Evolutionary conservation across 805 yeast species (phyloP), one percentile per base, ranked within the genome.

Genomic region (Pichia phayaonensis): DNA sequence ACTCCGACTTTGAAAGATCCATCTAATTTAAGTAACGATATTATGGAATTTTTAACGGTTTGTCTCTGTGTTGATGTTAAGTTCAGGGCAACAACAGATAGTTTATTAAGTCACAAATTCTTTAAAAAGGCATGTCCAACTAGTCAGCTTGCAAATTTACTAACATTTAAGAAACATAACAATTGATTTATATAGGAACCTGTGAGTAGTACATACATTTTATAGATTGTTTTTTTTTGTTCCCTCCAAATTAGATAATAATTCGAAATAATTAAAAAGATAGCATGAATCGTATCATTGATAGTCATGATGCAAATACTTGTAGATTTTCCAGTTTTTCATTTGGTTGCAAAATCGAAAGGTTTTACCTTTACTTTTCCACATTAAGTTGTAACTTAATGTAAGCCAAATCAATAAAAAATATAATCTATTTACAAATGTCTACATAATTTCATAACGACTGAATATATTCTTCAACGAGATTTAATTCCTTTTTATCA

Each of bases 1-100:
- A 94, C 98, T 0, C 99, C 99, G 22, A 83, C 83, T 58, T 73
- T 94, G 63, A 90, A 90, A 67, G 88, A 90, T 61, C 90, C 92
- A 2, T 89, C 83, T 49, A 59, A 73, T 39, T 72, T 94, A 53
- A 81, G 92, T 11, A 74, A 82, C 51, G 81, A 83, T 34, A 84
- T 95, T 52, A 89, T 87, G 72, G 81, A 86, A 63, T 94, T 94
- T 64, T 75, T 94, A 65, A 82, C 90, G 47, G 88, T 90, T 54
- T 90, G 98, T 71, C 73, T 94, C 24, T 89, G 97, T 69, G 98
- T 92, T 38, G 98, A 95, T 66, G 96, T 90, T 42, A 79, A 86
- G 60, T 85, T 84, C 62, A 79, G 99, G 59, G 98, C 98, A 1
- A 78, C 84, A 18, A 88, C 98, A 7, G 90, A 85, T 59, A 97